Evolutionary conservation across 2,329 filamentous ascomycete species (phyloP), one percentile per base, ranked within the genome.

Genomic region (Talaromyces sp.): DNA sequence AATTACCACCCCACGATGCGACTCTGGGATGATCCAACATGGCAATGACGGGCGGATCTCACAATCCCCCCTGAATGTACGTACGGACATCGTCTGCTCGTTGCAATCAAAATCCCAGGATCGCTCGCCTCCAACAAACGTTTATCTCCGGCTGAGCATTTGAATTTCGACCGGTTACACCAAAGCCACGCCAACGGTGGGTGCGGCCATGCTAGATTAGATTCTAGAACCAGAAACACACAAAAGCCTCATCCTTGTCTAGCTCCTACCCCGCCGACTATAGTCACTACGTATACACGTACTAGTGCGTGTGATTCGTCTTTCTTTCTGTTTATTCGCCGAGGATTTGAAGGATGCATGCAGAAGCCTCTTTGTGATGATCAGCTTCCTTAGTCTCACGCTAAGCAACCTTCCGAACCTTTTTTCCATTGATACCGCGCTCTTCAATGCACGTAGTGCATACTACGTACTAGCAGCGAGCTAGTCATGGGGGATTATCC

Each of bases 1-100:
- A 40, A 59, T n/a, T 59, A 59, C 56, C 56, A 59, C 56, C 56
- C 34, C 36, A 59, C 34, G 56, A 59, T 59, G 22, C 56, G 40
- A 59, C 56, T 19, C 36, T 31, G 22, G 36, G 15, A n/a, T 45
- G 22, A 43, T 45, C 56, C 34, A 43, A 40, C 7, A 38, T 40
- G 22, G 54, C 31, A 58, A n/a, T 43, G 19, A 11, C 19, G 10
- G 13, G 31, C 34, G 2, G 56, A 36, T 58, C 34, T 22, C 34
- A 36, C 34, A 27, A 27, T 43, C 1, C n/a, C 17, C n/a, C 56
- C 17, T 34, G 13, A 27, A 40, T 3, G 36, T 27, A 25, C 34
- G 36, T 27, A 25, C 34, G 1, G 7, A 27, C 4, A 38, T 40
- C 1, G n/a, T 19, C 29, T 54, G 17, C n/a, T 34, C 51, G 4